Percentiles rank a stretch among this genome's conserved stretches.
Evolutionary conservation across 345 rosid species (phyloP).

Genomic region (Pistacia atlantica): DNA sequence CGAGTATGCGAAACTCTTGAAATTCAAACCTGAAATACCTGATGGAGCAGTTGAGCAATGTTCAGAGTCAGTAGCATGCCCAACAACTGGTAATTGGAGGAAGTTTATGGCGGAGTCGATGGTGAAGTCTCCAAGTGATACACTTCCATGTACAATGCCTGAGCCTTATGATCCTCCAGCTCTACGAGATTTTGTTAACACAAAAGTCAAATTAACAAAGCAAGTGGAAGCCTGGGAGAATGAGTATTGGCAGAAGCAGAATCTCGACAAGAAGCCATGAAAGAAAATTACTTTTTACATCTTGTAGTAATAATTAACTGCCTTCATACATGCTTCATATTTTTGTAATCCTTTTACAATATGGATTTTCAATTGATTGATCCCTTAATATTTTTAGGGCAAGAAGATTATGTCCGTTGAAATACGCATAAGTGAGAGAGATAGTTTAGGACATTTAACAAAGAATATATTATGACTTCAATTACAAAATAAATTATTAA

Average conservation of each 20-base stretch:
- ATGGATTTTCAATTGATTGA: too few species aligned
- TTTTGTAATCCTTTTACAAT: too few species aligned
- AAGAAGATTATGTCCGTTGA: too few species aligned
- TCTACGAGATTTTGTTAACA: constrained; percentile 38
- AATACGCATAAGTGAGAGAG: too few species aligned
- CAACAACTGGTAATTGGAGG: constrained; percentile 37
- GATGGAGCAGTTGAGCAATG: constrained; percentile 50
- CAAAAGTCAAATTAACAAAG: constrained; percentile 35
- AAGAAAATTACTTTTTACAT: neutral
- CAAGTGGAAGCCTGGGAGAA: constrained; percentile 64
- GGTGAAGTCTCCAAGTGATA: constrained; percentile 54
- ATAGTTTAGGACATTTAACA: too few species aligned
- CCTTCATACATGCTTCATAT: neutral
- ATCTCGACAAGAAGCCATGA: neutral
- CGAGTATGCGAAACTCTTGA: constrained; percentile 67
- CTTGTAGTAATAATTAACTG: neutral
- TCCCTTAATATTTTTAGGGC: too few species aligned
- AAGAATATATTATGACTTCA: too few species aligned
- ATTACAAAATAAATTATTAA: too few species aligned
- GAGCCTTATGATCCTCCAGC: constrained; percentile 38
- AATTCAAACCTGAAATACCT: constrained; percentile 61
- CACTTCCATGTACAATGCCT: constrained; percentile 55
- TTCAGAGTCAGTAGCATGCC: constrained; percentile 49
- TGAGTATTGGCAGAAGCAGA: constrained; percentile 32
- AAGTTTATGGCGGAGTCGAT: constrained; percentile 58